A percentile compares a stretch with the other conserved stretches of the same genome.
phyloP scores from a whole-genome alignment of 2,329 filamentous ascomycete genomes.

The Aspergillus eucalypticola region DNA sequence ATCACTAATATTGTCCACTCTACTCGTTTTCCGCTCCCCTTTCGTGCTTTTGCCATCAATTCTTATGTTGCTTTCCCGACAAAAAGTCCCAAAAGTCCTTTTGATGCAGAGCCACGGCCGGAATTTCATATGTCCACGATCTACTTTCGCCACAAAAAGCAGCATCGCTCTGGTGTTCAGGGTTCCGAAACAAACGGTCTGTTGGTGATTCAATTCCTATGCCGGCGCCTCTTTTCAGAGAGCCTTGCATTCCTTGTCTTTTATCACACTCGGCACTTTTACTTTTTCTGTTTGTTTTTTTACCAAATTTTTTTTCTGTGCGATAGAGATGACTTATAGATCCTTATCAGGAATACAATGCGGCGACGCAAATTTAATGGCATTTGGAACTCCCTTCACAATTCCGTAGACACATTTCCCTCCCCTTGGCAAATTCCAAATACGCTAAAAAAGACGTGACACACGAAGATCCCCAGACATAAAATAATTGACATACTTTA shows the following conservation, averaged over 20 bases:
- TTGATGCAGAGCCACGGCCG: not conserved
- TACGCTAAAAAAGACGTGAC: not conserved
- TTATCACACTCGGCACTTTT: not conserved
- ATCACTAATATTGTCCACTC: not conserved
- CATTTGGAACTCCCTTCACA: not conserved
- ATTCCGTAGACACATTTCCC: not conserved
- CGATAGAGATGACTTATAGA: conserved; percentile 7
- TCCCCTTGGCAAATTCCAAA: not conserved
- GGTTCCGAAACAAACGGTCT: conserved; percentile 7
- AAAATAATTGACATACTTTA: no score
- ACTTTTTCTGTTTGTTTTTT: not conserved
- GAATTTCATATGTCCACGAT: not conserved
- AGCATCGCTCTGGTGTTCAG: conserved; percentile 18
- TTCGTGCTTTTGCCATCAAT: not conserved
- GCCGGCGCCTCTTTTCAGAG: not conserved
- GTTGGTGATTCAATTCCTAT: not conserved
- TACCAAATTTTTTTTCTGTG: not conserved
- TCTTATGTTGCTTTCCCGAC: not conserved
- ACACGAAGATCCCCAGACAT: not conserved
- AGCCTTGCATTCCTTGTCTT: not conserved
- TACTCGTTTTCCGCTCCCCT: not conserved
- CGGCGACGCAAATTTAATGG: conserved; percentile 4
- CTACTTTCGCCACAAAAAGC: conserved; percentile 8
- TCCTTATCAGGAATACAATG: conserved; percentile 4
- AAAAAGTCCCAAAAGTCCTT: not conserved